Base-by-base conservation (phyloP, 768 basidiomycete species). In the Mrakia frigida region DNA sequence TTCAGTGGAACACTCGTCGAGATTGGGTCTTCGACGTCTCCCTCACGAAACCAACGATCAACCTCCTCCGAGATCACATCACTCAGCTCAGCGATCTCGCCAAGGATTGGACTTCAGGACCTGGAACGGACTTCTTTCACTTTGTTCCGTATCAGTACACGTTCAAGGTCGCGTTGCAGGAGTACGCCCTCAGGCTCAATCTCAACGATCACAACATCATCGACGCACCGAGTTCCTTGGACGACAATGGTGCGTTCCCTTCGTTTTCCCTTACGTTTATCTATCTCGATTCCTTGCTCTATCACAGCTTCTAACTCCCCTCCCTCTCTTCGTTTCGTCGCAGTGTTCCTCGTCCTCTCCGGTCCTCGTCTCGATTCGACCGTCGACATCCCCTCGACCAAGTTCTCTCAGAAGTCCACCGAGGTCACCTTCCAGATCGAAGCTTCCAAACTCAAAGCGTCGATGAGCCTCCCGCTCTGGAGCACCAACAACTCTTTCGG, bases 141-240 rank as follows among this genome's bases (percentile, higher is more conserved):
- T 98, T 94, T 82, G 86, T 94, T 31, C 95, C 96, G 0, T 93
- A 88, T 82, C 81, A 89, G 10, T 98, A 98, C 83, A 82, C 83
- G 23, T 83, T 95, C 79, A 86, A 90, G 69, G 79, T 97, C 68
- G 86, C 89, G 74, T 83, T 98, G 76, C 86, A 89, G 81, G 89
- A 93, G 80, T 95, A 89, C 83, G 87, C 88, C 76, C 81, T 96
- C 70, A 90, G 91, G 79, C 82, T 92, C 35, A 95, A 92, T 81
- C 89, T 92, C 71, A 98, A 98, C 81, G 96, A 98, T 83, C 93
- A 94, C 81, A 98, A 98, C 81, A 93, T 98, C 81, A 92, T 98
- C 70, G 93, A 97, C 85, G 92, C 91, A 78, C 93, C 94, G 3
- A 84, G 90, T 46, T 85, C 89, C 75, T 85, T 84, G 74, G 91